Evolutionary conservation across 768 basidiomycete species (phyloP).

Genomic region (Tephrocybe rancida): DNA sequence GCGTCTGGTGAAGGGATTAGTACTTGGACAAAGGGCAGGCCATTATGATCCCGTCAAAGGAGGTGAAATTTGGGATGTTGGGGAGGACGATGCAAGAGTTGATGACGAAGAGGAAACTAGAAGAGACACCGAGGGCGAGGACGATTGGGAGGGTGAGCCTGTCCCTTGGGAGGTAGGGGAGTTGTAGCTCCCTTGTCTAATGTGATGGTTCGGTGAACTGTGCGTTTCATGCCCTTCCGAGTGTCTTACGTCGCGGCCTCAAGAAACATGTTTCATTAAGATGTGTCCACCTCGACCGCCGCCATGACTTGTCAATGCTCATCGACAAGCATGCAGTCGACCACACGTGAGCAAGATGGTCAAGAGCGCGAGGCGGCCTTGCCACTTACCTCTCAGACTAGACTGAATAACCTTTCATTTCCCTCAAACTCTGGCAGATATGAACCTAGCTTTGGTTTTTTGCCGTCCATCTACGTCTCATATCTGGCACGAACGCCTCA

Average conservation of each 20-base stretch:
- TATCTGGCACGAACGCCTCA: slow-evolving; percentile 11
- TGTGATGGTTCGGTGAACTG: slow-evolving; percentile 9
- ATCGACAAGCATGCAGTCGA: background rate
- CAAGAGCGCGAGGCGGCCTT: slow-evolving; percentile 2
- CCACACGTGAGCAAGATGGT: slow-evolving; percentile 3
- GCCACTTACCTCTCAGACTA: background rate
- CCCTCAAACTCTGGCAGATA: slow-evolving; percentile 1
- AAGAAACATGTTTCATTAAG: slow-evolving; percentile 16
- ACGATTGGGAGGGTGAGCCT: slow-evolving; percentile 83
- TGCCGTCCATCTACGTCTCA: background rate
- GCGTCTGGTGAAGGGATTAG: slow-evolving; percentile 56
- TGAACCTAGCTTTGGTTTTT: background rate
- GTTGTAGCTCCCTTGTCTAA: slow-evolving; percentile 40
- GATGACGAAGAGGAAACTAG: slow-evolving; percentile 25
- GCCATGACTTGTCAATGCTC: background rate
- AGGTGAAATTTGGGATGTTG: slow-evolving; percentile 77
- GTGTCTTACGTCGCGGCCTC: slow-evolving; percentile 11
- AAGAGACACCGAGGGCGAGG: slow-evolving; percentile 45
- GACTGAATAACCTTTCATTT: slow-evolving; percentile 13
- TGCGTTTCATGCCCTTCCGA: slow-evolving; percentile 14
- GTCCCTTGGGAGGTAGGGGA: slow-evolving; percentile 84
- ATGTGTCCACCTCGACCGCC: background rate
- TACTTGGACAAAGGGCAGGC: slow-evolving; percentile 57
- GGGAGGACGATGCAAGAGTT: slow-evolving; percentile 52
- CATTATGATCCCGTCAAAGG: slow-evolving; percentile 67